A percentile compares a stretch with the other conserved stretches of the same genome.
These are phyloP conservation scores for Allomyces macrogynus DNA, from an alignment of 192 early-diverging fungal species.

Conservation along the genomic window DNA sequence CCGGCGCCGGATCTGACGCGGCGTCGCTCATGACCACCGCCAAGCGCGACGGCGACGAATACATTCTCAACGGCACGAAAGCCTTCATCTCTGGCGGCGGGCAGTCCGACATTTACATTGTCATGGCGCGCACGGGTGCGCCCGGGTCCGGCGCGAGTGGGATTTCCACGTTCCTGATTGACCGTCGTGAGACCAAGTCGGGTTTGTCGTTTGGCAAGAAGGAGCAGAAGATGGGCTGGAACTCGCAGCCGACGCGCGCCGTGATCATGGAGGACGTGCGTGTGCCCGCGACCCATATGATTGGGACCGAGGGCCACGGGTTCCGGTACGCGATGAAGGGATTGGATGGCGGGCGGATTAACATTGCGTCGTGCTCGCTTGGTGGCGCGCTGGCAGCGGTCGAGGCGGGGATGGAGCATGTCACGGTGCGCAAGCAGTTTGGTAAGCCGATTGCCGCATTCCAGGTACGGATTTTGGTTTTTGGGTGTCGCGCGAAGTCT, in stretches of 20 bases:
- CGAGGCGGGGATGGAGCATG: slow-evolving; percentile 15
- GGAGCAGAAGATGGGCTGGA: slow-evolving; percentile 39
- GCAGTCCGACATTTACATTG: slow-evolving; percentile 30
- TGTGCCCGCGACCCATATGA: slow-evolving; percentile 25
- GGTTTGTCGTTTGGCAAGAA: slow-evolving; percentile 39
- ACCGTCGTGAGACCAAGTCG: slow-evolving; percentile 20
- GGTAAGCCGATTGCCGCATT: slow-evolving; percentile 17
- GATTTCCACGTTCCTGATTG: slow-evolving; percentile 27
- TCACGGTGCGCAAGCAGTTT: slow-evolving; percentile 32
- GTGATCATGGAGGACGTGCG: slow-evolving; percentile 35
- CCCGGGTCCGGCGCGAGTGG: slow-evolving; percentile 23
- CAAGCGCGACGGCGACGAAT: slow-evolving; percentile 12
- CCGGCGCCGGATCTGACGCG: slow-evolving; percentile 38
- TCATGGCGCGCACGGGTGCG: slow-evolving; percentile 34
- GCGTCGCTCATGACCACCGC: slow-evolving; percentile 35
- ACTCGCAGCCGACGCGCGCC: slow-evolving; percentile 31
- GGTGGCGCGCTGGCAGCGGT: slow-evolving; percentile 32
- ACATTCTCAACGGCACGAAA: slow-evolving; percentile 21
- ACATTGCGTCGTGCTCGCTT: slow-evolving; percentile 35
- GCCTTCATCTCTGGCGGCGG: slow-evolving; percentile 23
- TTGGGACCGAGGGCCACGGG: slow-evolving; percentile 33
- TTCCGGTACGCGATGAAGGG: slow-evolving; percentile 43
- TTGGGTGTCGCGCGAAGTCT: too few species aligned
- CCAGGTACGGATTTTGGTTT: slow-evolving; percentile 1
- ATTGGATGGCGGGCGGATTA: slow-evolving; percentile 32